These are phyloP conservation scores for Boletus vermiculosoides DNA, from an alignment of 768 basidiomycete genomes.

Conservation along the genomic window DNA sequence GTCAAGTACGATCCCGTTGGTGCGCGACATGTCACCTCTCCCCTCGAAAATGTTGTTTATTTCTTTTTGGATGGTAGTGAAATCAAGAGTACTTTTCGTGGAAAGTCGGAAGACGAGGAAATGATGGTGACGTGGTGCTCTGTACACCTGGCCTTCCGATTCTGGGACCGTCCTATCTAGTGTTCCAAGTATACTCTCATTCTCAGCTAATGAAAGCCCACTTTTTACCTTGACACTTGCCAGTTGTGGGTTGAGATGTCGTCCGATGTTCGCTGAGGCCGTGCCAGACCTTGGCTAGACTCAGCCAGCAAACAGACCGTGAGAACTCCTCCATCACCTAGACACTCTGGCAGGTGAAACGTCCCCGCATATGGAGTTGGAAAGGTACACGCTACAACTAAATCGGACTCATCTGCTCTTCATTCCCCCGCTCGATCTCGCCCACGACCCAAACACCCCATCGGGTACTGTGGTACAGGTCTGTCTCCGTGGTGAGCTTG, in stretches of 20 bases:
- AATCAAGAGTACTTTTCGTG: constrained; percentile 71
- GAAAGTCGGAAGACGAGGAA: constrained; percentile 78
- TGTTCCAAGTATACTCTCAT: background rate
- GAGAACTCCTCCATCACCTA: background rate
- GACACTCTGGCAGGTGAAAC: background rate
- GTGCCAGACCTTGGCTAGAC: background rate
- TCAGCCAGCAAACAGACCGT: background rate
- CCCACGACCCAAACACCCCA: background rate
- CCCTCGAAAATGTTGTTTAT: background rate
- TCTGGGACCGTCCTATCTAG: background rate
- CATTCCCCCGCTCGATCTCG: constrained; percentile 9
- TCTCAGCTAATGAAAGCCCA: background rate
- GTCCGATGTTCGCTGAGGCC: background rate
- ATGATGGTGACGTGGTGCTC: constrained; percentile 18
- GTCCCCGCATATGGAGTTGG: background rate
- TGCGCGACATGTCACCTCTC: constrained; percentile 35
- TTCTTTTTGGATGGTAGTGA: constrained; percentile 44
- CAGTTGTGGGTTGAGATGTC: background rate
- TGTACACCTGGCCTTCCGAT: background rate
- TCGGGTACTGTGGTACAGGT: constrained; percentile 28
- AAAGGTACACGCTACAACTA: constrained; percentile 14
- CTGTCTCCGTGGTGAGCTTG: constrained; percentile 15
- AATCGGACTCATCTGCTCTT: constrained; percentile 29
- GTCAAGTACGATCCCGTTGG: constrained; percentile 91
- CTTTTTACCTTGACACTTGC: background rate